These are phyloP conservation scores for Cladosporium austrohemisphaericum DNA, from an alignment of 2,329 filamentous ascomycete species.

Conservation along the genomic window DNA sequence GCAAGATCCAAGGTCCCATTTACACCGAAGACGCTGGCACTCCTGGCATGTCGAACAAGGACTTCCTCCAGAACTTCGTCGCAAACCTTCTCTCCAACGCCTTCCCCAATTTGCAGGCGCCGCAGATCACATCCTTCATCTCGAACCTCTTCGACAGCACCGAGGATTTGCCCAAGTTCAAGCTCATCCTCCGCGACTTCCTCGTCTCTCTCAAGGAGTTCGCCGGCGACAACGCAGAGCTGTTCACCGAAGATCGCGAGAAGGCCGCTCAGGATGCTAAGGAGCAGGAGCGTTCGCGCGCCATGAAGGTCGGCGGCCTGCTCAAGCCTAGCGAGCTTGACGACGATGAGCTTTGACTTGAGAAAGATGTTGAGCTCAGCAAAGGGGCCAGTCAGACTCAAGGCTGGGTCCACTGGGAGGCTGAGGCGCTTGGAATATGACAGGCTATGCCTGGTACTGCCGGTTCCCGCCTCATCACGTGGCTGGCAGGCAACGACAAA, in stretches of 20 bases:
- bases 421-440: conserved; percentile 16
- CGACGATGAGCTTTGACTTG: conserved; percentile 77
- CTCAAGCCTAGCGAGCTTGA: conserved; percentile 97
- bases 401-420: conserved; percentile 9
- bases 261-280: conserved; percentile 82
- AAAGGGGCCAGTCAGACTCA: conserved; percentile 15
- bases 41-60: conserved; percentile 78
- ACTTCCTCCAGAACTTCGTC: conserved; percentile 87
- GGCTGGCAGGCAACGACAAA: too few species aligned
- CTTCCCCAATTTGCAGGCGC: conserved; percentile 81
- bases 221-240: conserved; percentile 87
- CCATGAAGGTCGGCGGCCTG: conserved; percentile 91
- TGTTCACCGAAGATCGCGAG: conserved; percentile 92
- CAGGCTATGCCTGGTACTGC: neutral
- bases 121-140: conserved; percentile 85
- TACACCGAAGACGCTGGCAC: conserved; percentile 81
- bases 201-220: conserved; percentile 97
- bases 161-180: conserved; percentile 88
- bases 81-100: conserved; percentile 79
- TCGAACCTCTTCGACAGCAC: conserved; percentile 85
- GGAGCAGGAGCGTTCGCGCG: conserved; percentile 82
- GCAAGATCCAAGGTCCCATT: conserved; percentile 89
- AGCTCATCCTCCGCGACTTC: conserved; percentile 93
- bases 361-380: conserved; percentile 40
- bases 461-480: too few species aligned